These are phyloP conservation scores for Moringa oleifera DNA, from an alignment of 345 rosid species.

Conservation along the genomic window DNA sequence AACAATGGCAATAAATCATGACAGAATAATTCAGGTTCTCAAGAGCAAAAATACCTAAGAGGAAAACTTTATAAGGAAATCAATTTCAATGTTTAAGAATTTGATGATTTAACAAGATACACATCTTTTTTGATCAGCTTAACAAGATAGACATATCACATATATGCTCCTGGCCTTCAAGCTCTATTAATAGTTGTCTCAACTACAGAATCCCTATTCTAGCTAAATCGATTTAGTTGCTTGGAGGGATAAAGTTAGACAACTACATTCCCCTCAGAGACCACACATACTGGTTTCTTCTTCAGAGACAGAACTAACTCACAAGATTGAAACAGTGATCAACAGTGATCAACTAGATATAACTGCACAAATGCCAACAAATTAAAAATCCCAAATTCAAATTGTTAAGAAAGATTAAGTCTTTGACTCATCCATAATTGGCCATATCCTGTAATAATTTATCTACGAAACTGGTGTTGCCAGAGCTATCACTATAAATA, in stretches of 20 bases:
- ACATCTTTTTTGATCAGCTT: no score
- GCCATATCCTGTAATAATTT: neutral
- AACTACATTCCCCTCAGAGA: no score
- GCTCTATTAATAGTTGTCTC: no score
- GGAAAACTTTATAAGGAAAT: neutral
- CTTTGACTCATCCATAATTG: conserved; percentile 5
- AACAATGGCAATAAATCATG: no score
- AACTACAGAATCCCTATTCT: no score
- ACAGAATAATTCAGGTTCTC: neutral
- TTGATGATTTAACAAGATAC: no score
- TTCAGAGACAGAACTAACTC: neutral
- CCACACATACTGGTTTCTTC: neutral
- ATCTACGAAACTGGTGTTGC: neutral
- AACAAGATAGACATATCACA: no score
- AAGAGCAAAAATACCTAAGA: no score
- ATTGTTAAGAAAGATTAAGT: neutral
- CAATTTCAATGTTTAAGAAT: neutral
- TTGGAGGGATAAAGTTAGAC: no score
- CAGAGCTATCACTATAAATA: conserved; percentile 3
- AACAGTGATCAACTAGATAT: neutral
- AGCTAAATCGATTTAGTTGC: no score
- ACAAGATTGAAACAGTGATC: no score
- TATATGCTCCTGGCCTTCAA: no score
- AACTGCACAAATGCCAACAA: neutral
- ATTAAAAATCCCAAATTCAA: neutral